phyloP scores from a whole-genome alignment of 2,329 filamentous ascomycete species.

The Diaporthe citriasiana region DNA sequence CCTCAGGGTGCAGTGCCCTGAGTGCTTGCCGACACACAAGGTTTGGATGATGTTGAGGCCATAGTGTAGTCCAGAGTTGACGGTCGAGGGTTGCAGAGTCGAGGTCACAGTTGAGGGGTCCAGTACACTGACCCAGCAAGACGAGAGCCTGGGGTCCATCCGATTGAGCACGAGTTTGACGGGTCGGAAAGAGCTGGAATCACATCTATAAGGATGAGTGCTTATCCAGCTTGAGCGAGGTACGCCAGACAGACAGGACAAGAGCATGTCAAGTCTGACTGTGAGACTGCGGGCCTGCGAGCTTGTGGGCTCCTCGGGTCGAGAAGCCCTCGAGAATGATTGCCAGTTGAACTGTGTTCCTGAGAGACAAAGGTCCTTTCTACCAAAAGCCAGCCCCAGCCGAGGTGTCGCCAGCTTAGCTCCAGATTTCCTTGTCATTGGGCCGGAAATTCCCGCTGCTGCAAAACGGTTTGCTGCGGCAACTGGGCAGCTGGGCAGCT shows the following conservation, averaged over 20 bases:
- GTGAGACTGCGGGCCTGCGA: not conserved
- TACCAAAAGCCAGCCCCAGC: not conserved
- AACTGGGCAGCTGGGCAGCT: constrained; percentile 29
- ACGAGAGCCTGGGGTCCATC: not conserved
- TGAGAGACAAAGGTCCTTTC: no score
- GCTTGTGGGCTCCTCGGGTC: not conserved
- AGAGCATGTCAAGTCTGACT: not conserved
- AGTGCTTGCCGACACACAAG: not conserved
- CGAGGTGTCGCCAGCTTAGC: constrained; percentile 19
- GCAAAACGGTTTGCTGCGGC: constrained; percentile 29
- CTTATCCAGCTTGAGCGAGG: not conserved
- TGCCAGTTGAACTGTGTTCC: not conserved
- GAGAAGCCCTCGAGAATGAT: not conserved
- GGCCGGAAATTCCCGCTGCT: constrained; percentile 36
- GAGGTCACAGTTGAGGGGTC: not conserved
- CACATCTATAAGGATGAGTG: not conserved
- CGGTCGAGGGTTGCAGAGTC: not conserved
- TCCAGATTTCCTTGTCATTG: constrained; percentile 17
- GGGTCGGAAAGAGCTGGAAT: not conserved
- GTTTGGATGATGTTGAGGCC: constrained; percentile 2
- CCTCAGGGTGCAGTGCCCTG: no score
- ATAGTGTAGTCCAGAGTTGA: not conserved
- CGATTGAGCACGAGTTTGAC: not conserved
- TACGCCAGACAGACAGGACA: not conserved
- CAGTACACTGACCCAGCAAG: not conserved